Evolutionary conservation across 345 rosid genomes (phyloP).

Genomic region (Eucalyptus sp.): DNA sequence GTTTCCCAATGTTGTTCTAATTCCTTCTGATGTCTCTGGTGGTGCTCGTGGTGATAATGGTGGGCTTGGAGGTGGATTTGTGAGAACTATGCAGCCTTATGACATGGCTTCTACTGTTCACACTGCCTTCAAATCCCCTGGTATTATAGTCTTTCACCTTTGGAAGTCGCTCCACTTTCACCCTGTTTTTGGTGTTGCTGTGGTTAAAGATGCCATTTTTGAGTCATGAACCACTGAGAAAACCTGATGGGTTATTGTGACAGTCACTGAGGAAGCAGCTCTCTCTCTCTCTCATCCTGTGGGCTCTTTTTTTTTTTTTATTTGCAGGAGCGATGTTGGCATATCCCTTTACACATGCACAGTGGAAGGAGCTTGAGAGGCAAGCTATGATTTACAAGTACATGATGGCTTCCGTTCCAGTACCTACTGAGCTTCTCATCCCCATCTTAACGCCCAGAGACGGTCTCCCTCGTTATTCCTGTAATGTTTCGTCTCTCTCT

Average conservation of each 20-base stretch:
- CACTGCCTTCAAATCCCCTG: constrained; percentile 22
- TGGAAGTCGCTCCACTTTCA: background rate
- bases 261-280: background rate
- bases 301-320: background rate
- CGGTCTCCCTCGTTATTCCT: constrained; percentile 4
- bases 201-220: background rate
- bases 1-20: background rate
- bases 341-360: constrained; percentile 69
- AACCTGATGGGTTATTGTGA: background rate
- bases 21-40: background rate
- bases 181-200: background rate
- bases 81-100: constrained; percentile 4
- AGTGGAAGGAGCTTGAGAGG: constrained; percentile 71
- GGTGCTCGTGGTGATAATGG: background rate
- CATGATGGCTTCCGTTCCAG: constrained; percentile 77
- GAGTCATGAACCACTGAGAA: background rate
- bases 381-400: constrained; percentile 80
- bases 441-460: constrained; percentile 5
- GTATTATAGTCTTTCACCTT: background rate
- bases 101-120: background rate
- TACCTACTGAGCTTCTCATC: constrained; percentile 62
- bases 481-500: background rate
- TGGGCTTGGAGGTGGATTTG: background rate
- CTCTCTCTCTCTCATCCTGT: background rate
- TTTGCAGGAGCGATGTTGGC: constrained; percentile 8